These are phyloP conservation scores for Microcera coccophila DNA, from an alignment of 2,329 filamentous ascomycete genomes.

Conservation along the genomic window DNA sequence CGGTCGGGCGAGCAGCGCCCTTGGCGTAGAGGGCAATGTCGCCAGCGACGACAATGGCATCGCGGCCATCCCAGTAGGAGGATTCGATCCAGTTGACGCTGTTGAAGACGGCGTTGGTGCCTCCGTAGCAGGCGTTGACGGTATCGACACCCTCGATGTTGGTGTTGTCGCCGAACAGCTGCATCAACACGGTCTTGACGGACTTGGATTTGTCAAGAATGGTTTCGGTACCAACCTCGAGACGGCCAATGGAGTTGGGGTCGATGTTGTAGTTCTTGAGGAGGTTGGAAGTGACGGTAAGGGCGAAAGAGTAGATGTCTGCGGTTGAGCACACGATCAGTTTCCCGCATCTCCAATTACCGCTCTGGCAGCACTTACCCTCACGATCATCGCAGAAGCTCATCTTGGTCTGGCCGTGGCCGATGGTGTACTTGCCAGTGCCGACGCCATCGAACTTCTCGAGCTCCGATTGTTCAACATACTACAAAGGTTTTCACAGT, in stretches of 20 bases:
- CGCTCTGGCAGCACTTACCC: slow-evolving; percentile 49
- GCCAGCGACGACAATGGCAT: slow-evolving; percentile 74
- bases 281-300: slow-evolving; percentile 74
- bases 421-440: slow-evolving; percentile 84
- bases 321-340: slow-evolving; percentile 8
- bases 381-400: slow-evolving; percentile 87
- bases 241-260: slow-evolving; percentile 69
- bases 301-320: slow-evolving; percentile 86
- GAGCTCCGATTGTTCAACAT: slow-evolving; percentile 77
- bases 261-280: slow-evolving; percentile 82
- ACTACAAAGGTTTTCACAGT: slow-evolving; percentile 48
- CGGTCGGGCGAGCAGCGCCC: slow-evolving; percentile 75
- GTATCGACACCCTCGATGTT: slow-evolving; percentile 82
- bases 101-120: slow-evolving; percentile 82
- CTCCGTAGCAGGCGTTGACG: slow-evolving; percentile 81
- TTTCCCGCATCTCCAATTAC: slow-evolving; percentile 3
- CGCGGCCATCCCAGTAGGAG: slow-evolving; percentile 78
- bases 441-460: slow-evolving; percentile 83
- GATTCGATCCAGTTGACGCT: slow-evolving; percentile 82
- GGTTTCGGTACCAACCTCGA: slow-evolving; percentile 84
- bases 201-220: slow-evolving; percentile 88
- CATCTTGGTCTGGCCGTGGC: slow-evolving; percentile 88
- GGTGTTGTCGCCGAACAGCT: slow-evolving; percentile 78
- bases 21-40: slow-evolving; percentile 85
- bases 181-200: slow-evolving; percentile 84